Conservation (phyloP, 441 rosid genomes). For the Pelargonium myrrhifolium region DNA sequence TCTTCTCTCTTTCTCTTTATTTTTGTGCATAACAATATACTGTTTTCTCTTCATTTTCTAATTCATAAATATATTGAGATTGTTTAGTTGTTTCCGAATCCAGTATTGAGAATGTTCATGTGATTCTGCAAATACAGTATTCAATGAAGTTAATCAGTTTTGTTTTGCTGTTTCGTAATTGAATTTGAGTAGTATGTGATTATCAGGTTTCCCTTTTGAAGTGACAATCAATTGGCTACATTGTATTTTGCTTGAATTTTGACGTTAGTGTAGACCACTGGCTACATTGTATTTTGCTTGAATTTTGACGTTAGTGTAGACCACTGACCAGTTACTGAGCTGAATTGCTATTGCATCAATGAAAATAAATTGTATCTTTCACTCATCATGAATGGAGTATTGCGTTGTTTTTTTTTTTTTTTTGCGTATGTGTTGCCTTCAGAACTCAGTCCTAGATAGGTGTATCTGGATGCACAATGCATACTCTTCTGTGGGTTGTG, state of each 20-base stretch:
- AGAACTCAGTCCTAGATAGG: too few species aligned
- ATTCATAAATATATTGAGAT: background rate
- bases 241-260: background rate
- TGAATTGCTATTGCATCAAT: background rate
- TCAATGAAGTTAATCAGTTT: background rate
- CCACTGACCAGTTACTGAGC: background rate
- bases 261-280: too few species aligned
- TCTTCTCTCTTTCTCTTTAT: background rate
- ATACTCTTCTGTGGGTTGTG: background rate
- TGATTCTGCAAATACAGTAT: too few species aligned
- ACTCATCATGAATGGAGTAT: background rate
- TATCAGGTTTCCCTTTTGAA: too few species aligned
- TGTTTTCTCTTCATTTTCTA: background rate
- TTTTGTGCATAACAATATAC: background rate
- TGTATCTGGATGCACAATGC: too few species aligned
- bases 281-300: background rate
- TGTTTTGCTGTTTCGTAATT: too few species aligned
- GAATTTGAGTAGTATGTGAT: too few species aligned
- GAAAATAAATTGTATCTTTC: background rate
- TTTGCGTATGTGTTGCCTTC: too few species aligned
- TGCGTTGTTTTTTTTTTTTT: background rate
- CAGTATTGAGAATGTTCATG: too few species aligned
- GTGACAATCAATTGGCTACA: background rate
- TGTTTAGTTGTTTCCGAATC: background rate
- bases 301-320: background rate